Base-by-base conservation (phyloP, 805 yeast genomes). In the Torulaspora quercuum region DNA sequence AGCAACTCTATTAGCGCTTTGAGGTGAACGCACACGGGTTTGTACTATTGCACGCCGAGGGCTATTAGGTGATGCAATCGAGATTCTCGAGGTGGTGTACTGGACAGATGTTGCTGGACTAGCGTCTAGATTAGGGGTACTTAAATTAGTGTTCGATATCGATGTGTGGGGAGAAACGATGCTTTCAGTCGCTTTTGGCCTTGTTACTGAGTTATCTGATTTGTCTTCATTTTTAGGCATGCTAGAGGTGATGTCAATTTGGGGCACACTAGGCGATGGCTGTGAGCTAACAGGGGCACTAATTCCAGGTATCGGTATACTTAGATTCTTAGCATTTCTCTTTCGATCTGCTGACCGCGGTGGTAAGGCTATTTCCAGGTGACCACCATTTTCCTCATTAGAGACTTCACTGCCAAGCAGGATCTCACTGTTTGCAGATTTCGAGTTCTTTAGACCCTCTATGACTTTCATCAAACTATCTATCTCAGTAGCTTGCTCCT, bases 301-400 rank as follows among this genome's bases (percentile, higher is more conserved):
- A n/a, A 6, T 5, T 6, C 19, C 25, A 9, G 42, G 47, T 31
- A 26, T 37, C 8, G 46, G 42, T 12, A 48, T 38, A 13, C 33
- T 31, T 25, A 46, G 23, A 29, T 52, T 49, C 16, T 53, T 55
- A 6, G 44, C 33, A 19, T 52, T 45, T 13, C 36, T 45, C 25
- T 43, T 44, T 34, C 71, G 60, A 19, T 66, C 65, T 0, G 64
- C 63, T 1, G 72, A 67, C 37, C 72, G 54, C 20, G 69, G 66
- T 6, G 72, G 72, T 11, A 59, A 48, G 4, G 41, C 46, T 17
- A 7, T 26, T 8, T 38, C 32, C 17, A 18, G 11, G 12, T 9
- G 19, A 6, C 18, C 25, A 15, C 8, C 12, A 6, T 18, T 29
- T 11, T 31, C 32, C 14, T 36, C 35, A 9, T 32, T 29, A 13